Percentiles rank a stretch among this genome's conserved stretches.
Conservation (phyloP, 2,329 filamentous ascomycete species). For the Thyridium curvatum region DNA sequence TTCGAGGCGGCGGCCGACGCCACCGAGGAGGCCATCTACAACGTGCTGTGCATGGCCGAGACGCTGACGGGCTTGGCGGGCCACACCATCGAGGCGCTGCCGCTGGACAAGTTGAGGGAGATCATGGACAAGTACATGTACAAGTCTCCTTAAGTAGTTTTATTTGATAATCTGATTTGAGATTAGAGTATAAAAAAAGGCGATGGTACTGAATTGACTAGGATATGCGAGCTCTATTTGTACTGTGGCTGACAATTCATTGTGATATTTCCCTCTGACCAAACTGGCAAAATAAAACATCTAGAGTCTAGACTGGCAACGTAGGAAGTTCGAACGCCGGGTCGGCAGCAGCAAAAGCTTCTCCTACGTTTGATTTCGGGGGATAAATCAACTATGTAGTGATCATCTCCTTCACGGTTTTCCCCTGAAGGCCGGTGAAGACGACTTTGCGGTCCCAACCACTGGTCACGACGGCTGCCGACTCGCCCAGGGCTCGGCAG, state of each 20-base stretch:
- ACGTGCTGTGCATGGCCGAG: constrained; percentile 55
- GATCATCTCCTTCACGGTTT: constrained; percentile 23
- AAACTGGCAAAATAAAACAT: too few species aligned
- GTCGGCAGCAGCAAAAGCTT: constrained; percentile 16
- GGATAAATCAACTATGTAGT: constrained; percentile 27
- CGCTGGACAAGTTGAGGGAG: constrained; percentile 10
- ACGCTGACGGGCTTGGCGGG: constrained; percentile 49
- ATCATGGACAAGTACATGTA: constrained; percentile 14
- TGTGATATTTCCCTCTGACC: too few species aligned
- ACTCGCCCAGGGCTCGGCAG: constrained; percentile 28
- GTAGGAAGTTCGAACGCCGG: constrained; percentile 6
- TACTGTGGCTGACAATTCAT: too few species aligned
- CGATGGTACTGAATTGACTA: too few species aligned
- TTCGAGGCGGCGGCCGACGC: constrained; percentile 58
- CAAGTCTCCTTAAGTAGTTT: too few species aligned
- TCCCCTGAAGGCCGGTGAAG: constrained; percentile 18
- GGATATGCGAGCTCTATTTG: too few species aligned
- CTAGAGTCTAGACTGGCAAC: too few species aligned
- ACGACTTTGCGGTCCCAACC: constrained; percentile 24
- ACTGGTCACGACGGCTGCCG: constrained; percentile 17
- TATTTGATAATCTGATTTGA: too few species aligned
- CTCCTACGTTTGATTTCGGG: constrained; percentile 11
- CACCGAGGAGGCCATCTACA: constrained; percentile 61
- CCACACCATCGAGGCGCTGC: constrained; percentile 11
- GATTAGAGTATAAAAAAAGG: too few species aligned